Conservation (phyloP, 2,329 filamentous ascomycete species). For the Chrysoporthe puriensis region DNA sequence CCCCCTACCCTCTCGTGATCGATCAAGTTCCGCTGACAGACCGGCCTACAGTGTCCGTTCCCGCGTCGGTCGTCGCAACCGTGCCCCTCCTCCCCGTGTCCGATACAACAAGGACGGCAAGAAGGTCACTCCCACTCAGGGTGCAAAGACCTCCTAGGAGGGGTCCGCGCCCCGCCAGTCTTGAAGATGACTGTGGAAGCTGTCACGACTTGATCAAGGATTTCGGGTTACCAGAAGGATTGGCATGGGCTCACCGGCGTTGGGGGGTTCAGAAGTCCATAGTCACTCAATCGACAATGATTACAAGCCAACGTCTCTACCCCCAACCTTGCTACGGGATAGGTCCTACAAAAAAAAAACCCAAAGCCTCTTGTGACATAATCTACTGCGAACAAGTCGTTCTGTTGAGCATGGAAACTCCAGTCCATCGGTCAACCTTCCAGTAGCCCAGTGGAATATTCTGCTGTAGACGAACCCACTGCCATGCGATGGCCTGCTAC, state of each 20-base stretch:
- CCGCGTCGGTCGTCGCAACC: slow-evolving; percentile 95
- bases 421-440: no score
- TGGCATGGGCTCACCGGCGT: slow-evolving; percentile 24
- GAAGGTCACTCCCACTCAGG: slow-evolving; percentile 92
- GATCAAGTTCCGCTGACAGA: slow-evolving; percentile 46
- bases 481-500: no score
- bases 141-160: slow-evolving; percentile 62
- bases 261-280: slow-evolving; percentile 25
- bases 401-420: no score
- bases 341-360: not conserved
- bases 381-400: no score
- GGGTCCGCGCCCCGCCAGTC: not conserved
- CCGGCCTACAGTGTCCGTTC: slow-evolving; percentile 80
- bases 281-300: slow-evolving; percentile 28
- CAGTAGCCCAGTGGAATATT: no score
- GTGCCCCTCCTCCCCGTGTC: slow-evolving; percentile 94
- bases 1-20: slow-evolving; percentile 30
- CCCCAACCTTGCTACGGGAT: not conserved
- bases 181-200: slow-evolving; percentile 1
- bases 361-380: not conserved
- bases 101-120: slow-evolving; percentile 99
- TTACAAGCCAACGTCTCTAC: slow-evolving; percentile 13
- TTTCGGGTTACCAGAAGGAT: slow-evolving; percentile 17
- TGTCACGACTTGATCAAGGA: not conserved
- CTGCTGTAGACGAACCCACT: no score